A percentile compares a stretch with the other conserved stretches of the same genome.
Evolutionary conservation across 768 basidiomycete genomes (phyloP).

Genomic region (Tylopilus sp.): DNA sequence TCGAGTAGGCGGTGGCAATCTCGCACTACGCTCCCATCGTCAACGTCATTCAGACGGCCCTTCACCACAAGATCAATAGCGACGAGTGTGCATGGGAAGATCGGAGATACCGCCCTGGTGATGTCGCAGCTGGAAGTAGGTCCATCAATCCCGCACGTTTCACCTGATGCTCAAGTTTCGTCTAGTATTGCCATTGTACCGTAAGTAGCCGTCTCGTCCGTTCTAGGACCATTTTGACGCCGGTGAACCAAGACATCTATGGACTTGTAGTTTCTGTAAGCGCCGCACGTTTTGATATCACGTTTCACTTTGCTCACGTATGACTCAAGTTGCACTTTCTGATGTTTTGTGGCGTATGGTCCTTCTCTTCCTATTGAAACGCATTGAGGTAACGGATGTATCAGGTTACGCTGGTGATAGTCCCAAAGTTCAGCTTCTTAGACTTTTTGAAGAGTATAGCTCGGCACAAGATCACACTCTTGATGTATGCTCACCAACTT

Average conservation of each 20-base stretch:
- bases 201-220: conserved; percentile 35
- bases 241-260: conserved; percentile 47
- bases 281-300: not conserved
- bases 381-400: conserved; percentile 3
- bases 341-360: conserved; percentile 51
- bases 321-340: conserved; percentile 46
- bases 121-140: conserved; percentile 55
- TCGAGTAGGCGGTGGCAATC: conserved; percentile 57
- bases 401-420: conserved; percentile 54
- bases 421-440: conserved; percentile 60
- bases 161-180: conserved; percentile 5
- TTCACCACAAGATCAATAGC: conserved; percentile 43
- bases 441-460: conserved; percentile 61
- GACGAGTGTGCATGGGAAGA: conserved; percentile 38
- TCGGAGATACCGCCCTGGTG: conserved; percentile 49
- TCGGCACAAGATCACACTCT: conserved; percentile 52
- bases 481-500: conserved; percentile 42
- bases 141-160: not conserved
- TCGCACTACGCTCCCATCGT: conserved; percentile 63
- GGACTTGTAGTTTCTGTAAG: conserved; percentile 56
- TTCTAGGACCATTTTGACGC: conserved; percentile 10
- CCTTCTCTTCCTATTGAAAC: not conserved
- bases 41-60: conserved; percentile 58
- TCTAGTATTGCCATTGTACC: conserved; percentile 59
- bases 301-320: conserved; percentile 5